These are phyloP conservation scores for Arabidopsis arenosa DNA, from an alignment of 345 rosid genomes.

Conservation along the genomic window DNA sequence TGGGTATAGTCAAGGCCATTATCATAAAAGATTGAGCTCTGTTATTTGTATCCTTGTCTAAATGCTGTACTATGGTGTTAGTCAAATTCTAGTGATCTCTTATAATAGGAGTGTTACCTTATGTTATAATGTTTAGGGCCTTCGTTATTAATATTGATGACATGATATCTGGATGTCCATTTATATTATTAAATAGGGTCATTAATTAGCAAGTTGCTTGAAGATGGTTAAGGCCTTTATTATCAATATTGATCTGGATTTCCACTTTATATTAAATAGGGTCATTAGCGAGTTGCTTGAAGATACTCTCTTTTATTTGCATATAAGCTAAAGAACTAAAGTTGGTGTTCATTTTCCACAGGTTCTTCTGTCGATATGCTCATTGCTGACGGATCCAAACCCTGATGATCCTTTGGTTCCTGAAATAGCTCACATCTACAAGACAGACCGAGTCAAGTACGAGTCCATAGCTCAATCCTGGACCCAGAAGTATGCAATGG, in stretches of 20 bases:
- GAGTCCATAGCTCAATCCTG: slow-evolving; percentile 68
- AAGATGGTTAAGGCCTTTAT: not conserved
- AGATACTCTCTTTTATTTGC: not conserved
- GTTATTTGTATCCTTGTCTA: not conserved
- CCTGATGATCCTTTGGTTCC: slow-evolving; percentile 80
- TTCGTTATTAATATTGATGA: not conserved
- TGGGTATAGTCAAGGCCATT: not conserved
- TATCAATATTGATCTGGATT: not conserved
- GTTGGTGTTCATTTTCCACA: slow-evolving; percentile 31
- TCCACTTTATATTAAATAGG: not conserved
- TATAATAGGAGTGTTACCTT: not conserved
- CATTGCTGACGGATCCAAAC: slow-evolving; percentile 72
- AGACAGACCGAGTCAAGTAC: slow-evolving; percentile 70
- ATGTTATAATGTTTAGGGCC: not conserved
- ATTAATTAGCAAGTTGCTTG: slow-evolving; percentile 11
- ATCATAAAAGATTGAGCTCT: slow-evolving; percentile 6
- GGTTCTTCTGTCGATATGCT: slow-evolving; percentile 78
- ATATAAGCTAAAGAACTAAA: not conserved
- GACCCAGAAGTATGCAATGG: slow-evolving; percentile 80
- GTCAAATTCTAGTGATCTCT: not conserved
- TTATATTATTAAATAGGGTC: not conserved
- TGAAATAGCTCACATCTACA: slow-evolving; percentile 73
- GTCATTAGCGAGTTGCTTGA: slow-evolving; percentile 14
- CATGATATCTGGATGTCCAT: not conserved
- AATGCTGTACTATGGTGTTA: not conserved